phyloP scores from a whole-genome alignment of 257 asterid species.

The Anisodus tanguticus region DNA sequence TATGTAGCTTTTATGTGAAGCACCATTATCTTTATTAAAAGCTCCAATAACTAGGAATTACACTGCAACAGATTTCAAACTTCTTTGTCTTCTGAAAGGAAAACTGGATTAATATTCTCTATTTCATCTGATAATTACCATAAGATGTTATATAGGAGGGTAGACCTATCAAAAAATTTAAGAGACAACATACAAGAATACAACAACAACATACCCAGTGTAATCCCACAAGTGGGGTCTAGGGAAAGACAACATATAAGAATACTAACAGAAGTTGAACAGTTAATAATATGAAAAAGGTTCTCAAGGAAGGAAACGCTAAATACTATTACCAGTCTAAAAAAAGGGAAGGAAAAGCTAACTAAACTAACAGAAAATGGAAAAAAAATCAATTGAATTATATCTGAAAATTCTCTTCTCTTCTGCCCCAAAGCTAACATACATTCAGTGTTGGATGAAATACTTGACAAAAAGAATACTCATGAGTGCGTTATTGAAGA shows the following conservation, averaged over 20 bases:
- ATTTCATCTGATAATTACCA: not conserved
- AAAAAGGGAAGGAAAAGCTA: not conserved
- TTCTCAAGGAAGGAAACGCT: constrained; percentile 8
- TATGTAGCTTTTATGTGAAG: constrained; percentile 16
- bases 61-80: constrained; percentile 8
- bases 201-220: not conserved
- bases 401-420: not conserved
- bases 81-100: not conserved
- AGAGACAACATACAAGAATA: not conserved
- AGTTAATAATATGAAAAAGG: not conserved
- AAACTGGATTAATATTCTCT: not conserved
- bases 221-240: no score
- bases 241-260: not conserved
- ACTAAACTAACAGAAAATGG: not conserved
- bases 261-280: not conserved
- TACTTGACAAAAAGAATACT: constrained; percentile 7
- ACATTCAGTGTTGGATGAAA: not conserved
- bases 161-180: not conserved
- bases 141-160: not conserved
- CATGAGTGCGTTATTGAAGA: not conserved
- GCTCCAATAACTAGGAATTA: constrained; percentile 1
- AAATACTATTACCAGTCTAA: not conserved
- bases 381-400: not conserved
- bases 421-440: not conserved
- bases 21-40: not conserved